These are phyloP conservation scores for Colletotrichum ledebouriae DNA, from an alignment of 2,329 filamentous ascomycete species.

Conservation along the genomic window DNA sequence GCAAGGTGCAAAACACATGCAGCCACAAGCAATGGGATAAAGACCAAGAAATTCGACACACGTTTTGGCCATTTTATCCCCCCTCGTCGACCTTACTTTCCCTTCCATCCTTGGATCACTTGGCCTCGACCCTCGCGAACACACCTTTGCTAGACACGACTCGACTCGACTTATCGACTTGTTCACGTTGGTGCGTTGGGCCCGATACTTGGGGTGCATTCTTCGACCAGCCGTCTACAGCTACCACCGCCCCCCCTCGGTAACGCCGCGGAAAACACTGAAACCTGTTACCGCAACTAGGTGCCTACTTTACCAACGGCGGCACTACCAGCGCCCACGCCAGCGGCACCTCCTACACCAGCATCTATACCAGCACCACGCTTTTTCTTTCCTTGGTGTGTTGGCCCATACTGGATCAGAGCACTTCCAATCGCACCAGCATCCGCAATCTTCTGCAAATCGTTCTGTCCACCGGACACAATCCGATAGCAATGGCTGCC, in stretches of 20 bases:
- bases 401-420: conserved; percentile 34
- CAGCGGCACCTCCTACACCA: conserved; percentile 6
- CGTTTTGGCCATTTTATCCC: too few species aligned
- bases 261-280: conserved; percentile 33
- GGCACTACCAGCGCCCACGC: conserved; percentile 23
- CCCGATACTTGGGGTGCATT: conserved; percentile 28
- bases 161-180: conserved; percentile 28
- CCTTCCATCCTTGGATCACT: conserved; percentile 10
- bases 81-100: conserved; percentile 1
- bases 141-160: conserved; percentile 18
- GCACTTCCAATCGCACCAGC: conserved; percentile 2
- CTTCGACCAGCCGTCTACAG: background rate
- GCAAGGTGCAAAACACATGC: conserved; percentile 21
- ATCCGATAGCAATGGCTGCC: conserved; percentile 37
- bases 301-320: background rate
- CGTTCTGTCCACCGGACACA: conserved; percentile 29
- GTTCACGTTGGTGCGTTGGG: conserved; percentile 28
- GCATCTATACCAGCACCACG: conserved; percentile 34
- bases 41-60: conserved; percentile 6
- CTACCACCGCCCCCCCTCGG: conserved; percentile 28
- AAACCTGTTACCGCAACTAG: background rate
- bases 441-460: conserved; percentile 5
- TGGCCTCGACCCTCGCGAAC: conserved; percentile 16
- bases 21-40: conserved; percentile 41
- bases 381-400: conserved; percentile 23